phyloP scores from a whole-genome alignment of 2,329 filamentous ascomycete genomes.

The Curvularia eragrostidis region DNA sequence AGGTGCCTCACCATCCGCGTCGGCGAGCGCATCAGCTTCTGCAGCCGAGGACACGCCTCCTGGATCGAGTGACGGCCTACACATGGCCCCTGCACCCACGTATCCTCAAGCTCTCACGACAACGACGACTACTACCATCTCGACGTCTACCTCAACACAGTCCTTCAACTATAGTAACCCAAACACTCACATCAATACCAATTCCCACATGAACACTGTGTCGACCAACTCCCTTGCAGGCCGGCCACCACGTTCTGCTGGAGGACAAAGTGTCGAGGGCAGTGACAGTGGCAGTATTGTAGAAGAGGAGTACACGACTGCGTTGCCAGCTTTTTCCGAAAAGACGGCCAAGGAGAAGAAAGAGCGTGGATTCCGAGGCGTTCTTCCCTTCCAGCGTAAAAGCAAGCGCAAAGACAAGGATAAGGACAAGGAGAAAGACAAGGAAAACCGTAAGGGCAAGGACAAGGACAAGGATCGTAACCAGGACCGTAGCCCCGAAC shows the following conservation, averaged over 20 bases:
- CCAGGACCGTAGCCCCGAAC: constrained; percentile 15
- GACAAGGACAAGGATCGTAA: constrained; percentile 19
- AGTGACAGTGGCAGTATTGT: constrained; percentile 45
- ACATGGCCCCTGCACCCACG: constrained; percentile 42
- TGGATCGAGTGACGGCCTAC: constrained; percentile 46
- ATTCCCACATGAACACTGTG: constrained; percentile 19
- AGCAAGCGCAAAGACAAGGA: constrained; percentile 43
- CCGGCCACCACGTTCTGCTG: constrained; percentile 37
- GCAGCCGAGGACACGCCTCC: constrained; percentile 48
- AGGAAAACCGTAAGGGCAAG: constrained; percentile 24
- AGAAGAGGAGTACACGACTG: constrained; percentile 50
- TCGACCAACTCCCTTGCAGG: constrained; percentile 29
- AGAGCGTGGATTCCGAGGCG: constrained; percentile 49
- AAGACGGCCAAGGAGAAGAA: constrained; percentile 46
- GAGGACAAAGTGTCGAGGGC: constrained; percentile 38
- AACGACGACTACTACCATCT: constrained; percentile 29
- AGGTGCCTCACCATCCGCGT: constrained; percentile 37
- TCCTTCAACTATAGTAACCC: constrained; percentile 31
- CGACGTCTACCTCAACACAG: constrained; percentile 16
- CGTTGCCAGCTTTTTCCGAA: constrained; percentile 45
- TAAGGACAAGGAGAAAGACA: constrained; percentile 31
- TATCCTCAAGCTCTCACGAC: constrained; percentile 40
- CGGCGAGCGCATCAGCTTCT: constrained; percentile 41
- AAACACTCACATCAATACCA: constrained; percentile 39
- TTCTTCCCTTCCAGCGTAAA: constrained; percentile 48